Conservation (phyloP, 2,329 filamentous ascomycete species). For the Sporothrix pallida region DNA sequence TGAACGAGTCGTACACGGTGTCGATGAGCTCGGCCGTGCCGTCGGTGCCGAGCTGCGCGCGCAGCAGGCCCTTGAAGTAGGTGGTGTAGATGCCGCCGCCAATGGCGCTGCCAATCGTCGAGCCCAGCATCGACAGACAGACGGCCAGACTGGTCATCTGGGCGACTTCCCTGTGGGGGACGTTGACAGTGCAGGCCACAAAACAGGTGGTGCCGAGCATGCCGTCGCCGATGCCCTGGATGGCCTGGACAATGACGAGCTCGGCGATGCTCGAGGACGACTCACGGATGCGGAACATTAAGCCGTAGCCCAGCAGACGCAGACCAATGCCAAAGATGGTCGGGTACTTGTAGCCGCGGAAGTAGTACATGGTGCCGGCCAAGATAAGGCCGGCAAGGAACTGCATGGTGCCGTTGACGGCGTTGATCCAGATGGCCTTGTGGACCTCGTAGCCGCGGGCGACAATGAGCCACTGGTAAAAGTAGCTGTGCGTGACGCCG, state of each 20-base stretch:
- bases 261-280: slow-evolving; percentile 52
- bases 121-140: slow-evolving; percentile 50
- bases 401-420: slow-evolving; percentile 50
- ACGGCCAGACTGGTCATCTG: slow-evolving; percentile 56
- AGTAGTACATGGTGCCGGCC: slow-evolving; percentile 41
- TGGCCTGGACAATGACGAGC: slow-evolving; percentile 54
- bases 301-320: slow-evolving; percentile 55
- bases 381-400: slow-evolving; percentile 51
- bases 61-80: slow-evolving; percentile 49
- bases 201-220: slow-evolving; percentile 52
- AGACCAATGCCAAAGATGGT: slow-evolving; percentile 49
- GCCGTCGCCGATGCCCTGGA: slow-evolving; percentile 56
- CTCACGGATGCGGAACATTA: slow-evolving; percentile 57
- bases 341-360: slow-evolving; percentile 55
- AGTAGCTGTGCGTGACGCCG: slow-evolving; percentile 53
- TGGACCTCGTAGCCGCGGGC: slow-evolving; percentile 50
- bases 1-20: slow-evolving; percentile 54
- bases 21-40: slow-evolving; percentile 46
- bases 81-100: slow-evolving; percentile 58
- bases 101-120: slow-evolving; percentile 49
- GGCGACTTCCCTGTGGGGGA: slow-evolving; percentile 53
- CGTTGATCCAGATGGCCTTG: slow-evolving; percentile 51
- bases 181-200: slow-evolving; percentile 53
- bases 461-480: slow-evolving; percentile 55
- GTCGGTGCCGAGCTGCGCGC: slow-evolving; percentile 45